Percentiles rank a stretch among this genome's conserved stretches.
Conservation (phyloP, 2,329 filamentous ascomycete genomes). For the Colletotrichum sp. region DNA sequence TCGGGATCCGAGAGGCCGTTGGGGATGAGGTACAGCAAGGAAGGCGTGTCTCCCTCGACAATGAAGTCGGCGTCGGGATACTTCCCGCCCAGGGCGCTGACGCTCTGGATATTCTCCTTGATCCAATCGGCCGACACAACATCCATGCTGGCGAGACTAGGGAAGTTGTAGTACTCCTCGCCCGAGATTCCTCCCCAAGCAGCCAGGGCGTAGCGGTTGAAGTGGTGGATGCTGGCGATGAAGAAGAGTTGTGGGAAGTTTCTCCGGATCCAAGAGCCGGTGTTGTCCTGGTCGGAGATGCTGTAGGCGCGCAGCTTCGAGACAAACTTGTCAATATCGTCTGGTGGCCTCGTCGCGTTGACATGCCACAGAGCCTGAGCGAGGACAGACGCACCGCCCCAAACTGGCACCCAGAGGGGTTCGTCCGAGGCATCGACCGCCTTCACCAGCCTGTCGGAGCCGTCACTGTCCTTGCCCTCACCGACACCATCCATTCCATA, state of each 20-base stretch:
- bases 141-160: slow-evolving; percentile 48
- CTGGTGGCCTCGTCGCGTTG: slow-evolving; percentile 32
- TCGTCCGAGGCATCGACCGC: slow-evolving; percentile 40
- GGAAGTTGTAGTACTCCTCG: slow-evolving; percentile 49
- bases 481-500: slow-evolving; percentile 2
- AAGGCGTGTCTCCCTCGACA: slow-evolving; percentile 52
- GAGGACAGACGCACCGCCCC: slow-evolving; percentile 55
- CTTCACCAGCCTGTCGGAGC: slow-evolving; percentile 34
- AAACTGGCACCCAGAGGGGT: slow-evolving; percentile 52
- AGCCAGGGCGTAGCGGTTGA: slow-evolving; percentile 52
- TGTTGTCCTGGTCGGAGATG: slow-evolving; percentile 60
- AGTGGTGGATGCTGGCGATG: slow-evolving; percentile 54
- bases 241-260: slow-evolving; percentile 55
- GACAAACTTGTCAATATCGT: slow-evolving; percentile 36
- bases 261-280: slow-evolving; percentile 54
- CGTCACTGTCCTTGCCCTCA: slow-evolving; percentile 37
- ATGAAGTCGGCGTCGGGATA: slow-evolving; percentile 50
- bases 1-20: slow-evolving; percentile 44
- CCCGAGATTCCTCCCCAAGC: slow-evolving; percentile 57
- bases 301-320: slow-evolving; percentile 48
- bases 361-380: slow-evolving; percentile 49
- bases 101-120: slow-evolving; percentile 49
- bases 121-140: slow-evolving; percentile 51
- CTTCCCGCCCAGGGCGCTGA: slow-evolving; percentile 41
- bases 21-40: slow-evolving; percentile 43